phyloP scores from a whole-genome alignment of 192 early-diverging fungal genomes.

The Cetraspora pellucida region DNA sequence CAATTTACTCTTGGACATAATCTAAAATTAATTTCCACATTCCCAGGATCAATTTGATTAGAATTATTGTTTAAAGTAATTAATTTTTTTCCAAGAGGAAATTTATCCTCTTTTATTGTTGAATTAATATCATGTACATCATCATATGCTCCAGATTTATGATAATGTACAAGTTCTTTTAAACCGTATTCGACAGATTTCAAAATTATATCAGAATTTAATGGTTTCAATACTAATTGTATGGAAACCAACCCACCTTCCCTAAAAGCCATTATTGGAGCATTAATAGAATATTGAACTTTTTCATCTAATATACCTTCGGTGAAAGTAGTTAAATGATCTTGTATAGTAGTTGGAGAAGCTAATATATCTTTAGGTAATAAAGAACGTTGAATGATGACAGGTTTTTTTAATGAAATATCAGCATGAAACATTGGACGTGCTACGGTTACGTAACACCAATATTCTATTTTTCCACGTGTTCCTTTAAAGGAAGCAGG shows the following conservation, averaged over 20 bases:
- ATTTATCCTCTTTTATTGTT: conserved; percentile 32
- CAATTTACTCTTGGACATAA: conserved; percentile 17
- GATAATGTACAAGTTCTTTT: conserved; percentile 40
- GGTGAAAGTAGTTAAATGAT: not conserved
- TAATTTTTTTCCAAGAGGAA: conserved; percentile 37
- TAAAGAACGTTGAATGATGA: conserved; percentile 39
- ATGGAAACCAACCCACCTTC: conserved; percentile 42
- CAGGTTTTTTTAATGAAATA: conserved; percentile 28
- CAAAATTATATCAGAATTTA: conserved; percentile 11
- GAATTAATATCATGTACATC: not conserved
- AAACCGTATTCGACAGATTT: conserved; percentile 40
- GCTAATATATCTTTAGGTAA: not conserved
- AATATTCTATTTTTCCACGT: conserved; percentile 43
- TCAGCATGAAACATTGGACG: conserved; percentile 39
- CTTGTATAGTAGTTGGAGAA: too few relatives aligned
- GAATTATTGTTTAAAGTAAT: not conserved
- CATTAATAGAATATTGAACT: conserved; percentile 36
- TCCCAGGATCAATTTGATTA: not conserved
- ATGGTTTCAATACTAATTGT: conserved; percentile 32
- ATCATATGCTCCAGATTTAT: conserved; percentile 33
- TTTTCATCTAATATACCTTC: conserved; percentile 28
- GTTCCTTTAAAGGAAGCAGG: conserved; percentile 40
- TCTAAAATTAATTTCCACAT: not conserved
- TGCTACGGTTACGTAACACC: conserved; percentile 24
- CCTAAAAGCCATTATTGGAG: conserved; percentile 40